Evolutionary conservation across 345 rosid species (phyloP).

Genomic region (Mallotus nudiflorus): DNA sequence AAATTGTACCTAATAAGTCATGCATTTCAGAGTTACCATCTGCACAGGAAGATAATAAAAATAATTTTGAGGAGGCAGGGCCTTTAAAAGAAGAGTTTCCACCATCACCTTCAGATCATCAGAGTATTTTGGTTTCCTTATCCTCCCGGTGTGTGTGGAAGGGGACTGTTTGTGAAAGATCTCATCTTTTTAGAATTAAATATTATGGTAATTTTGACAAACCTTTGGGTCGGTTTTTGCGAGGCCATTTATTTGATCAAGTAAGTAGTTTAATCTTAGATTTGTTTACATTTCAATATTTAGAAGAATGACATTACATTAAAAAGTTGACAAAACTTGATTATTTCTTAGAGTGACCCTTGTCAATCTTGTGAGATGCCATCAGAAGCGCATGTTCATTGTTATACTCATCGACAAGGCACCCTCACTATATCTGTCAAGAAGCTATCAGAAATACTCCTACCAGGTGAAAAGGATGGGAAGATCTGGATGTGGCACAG

Average conservation of each 20-base stretch:
- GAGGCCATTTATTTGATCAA: constrained; percentile 92
- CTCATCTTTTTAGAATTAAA: constrained; percentile 93
- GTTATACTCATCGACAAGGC: constrained; percentile 97
- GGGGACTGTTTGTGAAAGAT: constrained; percentile 92
- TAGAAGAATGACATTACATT: constrained; percentile 1
- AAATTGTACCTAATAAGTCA: constrained; percentile 32
- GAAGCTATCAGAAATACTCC: constrained; percentile 64
- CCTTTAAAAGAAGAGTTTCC: constrained; percentile 79
- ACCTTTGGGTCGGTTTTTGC: constrained; percentile 92
- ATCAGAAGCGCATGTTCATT: constrained; percentile 94
- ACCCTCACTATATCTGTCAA: constrained; percentile 95
- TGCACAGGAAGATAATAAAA: constrained; percentile 38
- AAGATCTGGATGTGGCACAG: constrained; percentile 99
- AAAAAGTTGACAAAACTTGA: constrained; percentile 22
- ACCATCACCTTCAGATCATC: constrained; percentile 93
- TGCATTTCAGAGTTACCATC: constrained; percentile 39
- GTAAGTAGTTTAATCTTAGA: constrained; percentile 38
- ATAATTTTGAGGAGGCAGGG: constrained; percentile 46
- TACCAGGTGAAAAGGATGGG: constrained; percentile 90
- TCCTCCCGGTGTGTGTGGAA: constrained; percentile 98
- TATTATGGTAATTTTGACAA: constrained; percentile 95
- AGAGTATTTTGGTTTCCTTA: constrained; percentile 94
- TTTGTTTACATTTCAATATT: too few species aligned
- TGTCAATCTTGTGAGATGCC: constrained; percentile 94
- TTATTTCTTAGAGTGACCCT: constrained; percentile 53